Conservation (phyloP, 2,329 filamentous ascomycete genomes). For the Colletotrichum neosansevieriae region DNA sequence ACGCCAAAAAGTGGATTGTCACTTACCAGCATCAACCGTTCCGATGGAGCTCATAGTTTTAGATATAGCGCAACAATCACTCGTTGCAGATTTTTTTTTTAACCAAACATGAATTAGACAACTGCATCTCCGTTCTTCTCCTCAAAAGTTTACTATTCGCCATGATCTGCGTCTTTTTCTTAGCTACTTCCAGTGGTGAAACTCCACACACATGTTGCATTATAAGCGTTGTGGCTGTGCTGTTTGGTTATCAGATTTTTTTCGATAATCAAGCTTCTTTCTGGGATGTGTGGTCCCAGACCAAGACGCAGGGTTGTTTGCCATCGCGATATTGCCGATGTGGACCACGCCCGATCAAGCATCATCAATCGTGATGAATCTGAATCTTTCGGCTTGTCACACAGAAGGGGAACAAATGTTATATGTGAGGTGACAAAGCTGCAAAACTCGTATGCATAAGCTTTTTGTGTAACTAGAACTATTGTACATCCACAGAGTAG, state of each 20-base stretch:
- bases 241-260: slow-evolving; percentile 21
- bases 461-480: slow-evolving; percentile 23
- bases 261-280: slow-evolving; percentile 1
- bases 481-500: slow-evolving; percentile 18
- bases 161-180: slow-evolving; percentile 32
- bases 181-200: not conserved
- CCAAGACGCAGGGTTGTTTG: not conserved
- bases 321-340: slow-evolving; percentile 23
- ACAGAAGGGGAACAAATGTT: no score
- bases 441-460: not conserved
- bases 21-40: not conserved
- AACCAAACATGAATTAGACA: slow-evolving; percentile 38
- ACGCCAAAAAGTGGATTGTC: slow-evolving; percentile 14
- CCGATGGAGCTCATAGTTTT: slow-evolving; percentile 17
- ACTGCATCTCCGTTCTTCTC: not conserved
- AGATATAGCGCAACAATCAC: slow-evolving; percentile 35
- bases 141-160: slow-evolving; percentile 14
- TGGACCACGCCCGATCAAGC: slow-evolving; percentile 1
- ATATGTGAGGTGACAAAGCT: no score
- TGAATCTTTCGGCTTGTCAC: no score
- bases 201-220: slow-evolving; percentile 15
- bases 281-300: not conserved
- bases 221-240: slow-evolving; percentile 11
- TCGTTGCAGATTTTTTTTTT: slow-evolving; percentile 35
- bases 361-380: not conserved